Percentiles rank a stretch among this genome's conserved stretches.
phyloP scores from a whole-genome alignment of 352 stramenopile species.

The Globisporangium sylvaticum region DNA sequence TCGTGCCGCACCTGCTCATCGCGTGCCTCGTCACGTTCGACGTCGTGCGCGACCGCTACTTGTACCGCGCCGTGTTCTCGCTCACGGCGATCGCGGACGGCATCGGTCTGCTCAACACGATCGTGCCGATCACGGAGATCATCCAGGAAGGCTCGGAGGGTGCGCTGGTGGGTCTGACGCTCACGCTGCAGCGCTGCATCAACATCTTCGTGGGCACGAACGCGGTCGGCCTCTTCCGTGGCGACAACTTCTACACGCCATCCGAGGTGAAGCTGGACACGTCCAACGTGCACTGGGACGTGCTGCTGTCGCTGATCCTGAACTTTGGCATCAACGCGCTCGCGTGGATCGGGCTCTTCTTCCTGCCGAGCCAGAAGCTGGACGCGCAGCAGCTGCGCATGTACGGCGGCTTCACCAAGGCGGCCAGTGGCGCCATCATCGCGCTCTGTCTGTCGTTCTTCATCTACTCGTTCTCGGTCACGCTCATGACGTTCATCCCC shows the following conservation, averaged over 20 bases:
- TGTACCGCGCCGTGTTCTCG: conserved; percentile 18
- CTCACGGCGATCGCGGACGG: conserved; percentile 26
- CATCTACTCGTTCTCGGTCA: conserved; percentile 15
- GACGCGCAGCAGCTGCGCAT: conserved; percentile 66
- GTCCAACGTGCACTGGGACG: conserved; percentile 13
- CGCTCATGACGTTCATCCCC: conserved; percentile 17
- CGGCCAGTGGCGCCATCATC: conserved; percentile 13
- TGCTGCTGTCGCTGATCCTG: conserved; percentile 25
- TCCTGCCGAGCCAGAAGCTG: conserved; percentile 52
- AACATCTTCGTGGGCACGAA: conserved; percentile 31
- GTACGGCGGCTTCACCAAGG: conserved; percentile 59
- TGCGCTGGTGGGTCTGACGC: conserved; percentile 20
- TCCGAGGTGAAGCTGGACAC: conserved; percentile 18
- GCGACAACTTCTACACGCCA: conserved; percentile 22
- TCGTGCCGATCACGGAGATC: conserved; percentile 33
- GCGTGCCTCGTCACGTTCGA: conserved; percentile 17
- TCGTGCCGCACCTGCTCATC: conserved; percentile 25
- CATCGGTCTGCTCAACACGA: conserved; percentile 25
- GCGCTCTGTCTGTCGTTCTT: conserved; percentile 11
- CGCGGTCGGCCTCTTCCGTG: conserved; percentile 22
- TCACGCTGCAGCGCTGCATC: conserved; percentile 26
- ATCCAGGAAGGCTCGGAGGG: conserved; percentile 28
- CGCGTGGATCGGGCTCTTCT: conserved; percentile 22
- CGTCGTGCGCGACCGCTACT: conserved; percentile 20
- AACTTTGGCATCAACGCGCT: conserved; percentile 34